Conservation (phyloP, 768 basidiomycete species). For the Rubroboletus satanas region DNA sequence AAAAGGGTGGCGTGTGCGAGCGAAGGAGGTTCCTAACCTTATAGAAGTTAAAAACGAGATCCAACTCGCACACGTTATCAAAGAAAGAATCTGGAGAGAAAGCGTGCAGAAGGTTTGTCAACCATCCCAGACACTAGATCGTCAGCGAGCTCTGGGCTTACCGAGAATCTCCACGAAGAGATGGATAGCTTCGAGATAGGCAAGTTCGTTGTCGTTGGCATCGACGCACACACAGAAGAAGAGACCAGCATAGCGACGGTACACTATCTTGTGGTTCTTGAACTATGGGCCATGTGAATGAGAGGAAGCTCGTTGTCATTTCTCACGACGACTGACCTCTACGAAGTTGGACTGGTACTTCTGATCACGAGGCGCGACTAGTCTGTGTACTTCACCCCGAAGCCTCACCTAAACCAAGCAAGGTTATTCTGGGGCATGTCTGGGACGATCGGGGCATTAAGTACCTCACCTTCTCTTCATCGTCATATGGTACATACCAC, state of each 20-base stretch:
- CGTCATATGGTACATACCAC: constrained; percentile 99
- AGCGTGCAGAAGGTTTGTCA: not conserved
- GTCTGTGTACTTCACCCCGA: constrained; percentile 91
- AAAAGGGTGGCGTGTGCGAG: not conserved
- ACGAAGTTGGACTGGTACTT: constrained; percentile 99
- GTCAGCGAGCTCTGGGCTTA: constrained; percentile 35
- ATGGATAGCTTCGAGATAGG: constrained; percentile 96
- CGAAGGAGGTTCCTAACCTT: constrained; percentile 49
- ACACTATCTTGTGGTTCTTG: constrained; percentile 96
- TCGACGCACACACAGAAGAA: constrained; percentile 99
- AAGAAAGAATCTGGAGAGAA: constrained; percentile 82
- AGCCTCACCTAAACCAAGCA: constrained; percentile 65
- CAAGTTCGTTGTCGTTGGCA: constrained; percentile 96
- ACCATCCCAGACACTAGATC: not conserved
- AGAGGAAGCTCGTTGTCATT: not conserved
- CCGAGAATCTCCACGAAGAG: constrained; percentile 97
- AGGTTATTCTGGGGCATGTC: constrained; percentile 1
- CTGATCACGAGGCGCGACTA: constrained; percentile 95
- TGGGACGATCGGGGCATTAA: not conserved
- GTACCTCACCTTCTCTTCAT: constrained; percentile 87
- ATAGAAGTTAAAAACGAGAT: constrained; percentile 98
- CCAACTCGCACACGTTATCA: constrained; percentile 97
- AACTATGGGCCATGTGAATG: constrained; percentile 52
- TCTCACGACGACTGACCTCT: constrained; percentile 58
- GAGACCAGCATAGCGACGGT: constrained; percentile 93